Percentiles rank a stretch among this genome's conserved stretches.
Conservation (phyloP, 148 eudicot genomes). For the Nepenthes mirabilis region DNA sequence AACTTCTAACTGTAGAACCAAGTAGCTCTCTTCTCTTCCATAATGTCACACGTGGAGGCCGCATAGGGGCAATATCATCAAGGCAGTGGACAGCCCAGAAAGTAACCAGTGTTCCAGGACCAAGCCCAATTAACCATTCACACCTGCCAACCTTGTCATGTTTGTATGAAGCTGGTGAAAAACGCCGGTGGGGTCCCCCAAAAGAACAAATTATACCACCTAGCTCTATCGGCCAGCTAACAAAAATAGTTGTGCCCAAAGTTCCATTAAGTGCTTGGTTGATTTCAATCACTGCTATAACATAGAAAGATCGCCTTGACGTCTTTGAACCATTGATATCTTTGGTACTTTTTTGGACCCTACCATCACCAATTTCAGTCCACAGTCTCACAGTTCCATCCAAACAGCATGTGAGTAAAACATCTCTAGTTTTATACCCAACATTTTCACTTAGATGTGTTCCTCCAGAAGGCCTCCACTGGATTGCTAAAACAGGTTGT, state of each 20-base stretch:
- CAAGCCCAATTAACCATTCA: conserved; percentile 87
- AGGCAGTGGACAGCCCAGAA: conserved; percentile 92
- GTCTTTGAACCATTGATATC: conserved; percentile 38
- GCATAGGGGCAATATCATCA: conserved; percentile 74
- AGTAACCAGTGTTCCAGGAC: conserved; percentile 48
- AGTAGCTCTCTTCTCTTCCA: conserved; percentile 53
- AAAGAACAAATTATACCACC: conserved; percentile 30
- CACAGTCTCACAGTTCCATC: conserved; percentile 94
- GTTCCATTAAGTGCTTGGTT: conserved; percentile 58
- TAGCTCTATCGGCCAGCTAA: conserved; percentile 72
- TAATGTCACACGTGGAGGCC: conserved; percentile 71
- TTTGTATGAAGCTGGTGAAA: conserved; percentile 24
- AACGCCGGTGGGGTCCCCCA: conserved; percentile 20
- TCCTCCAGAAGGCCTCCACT: conserved; percentile 78
- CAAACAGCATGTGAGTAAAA: conserved; percentile 64
- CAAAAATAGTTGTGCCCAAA: conserved; percentile 54
- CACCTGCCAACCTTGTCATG: conserved; percentile 55
- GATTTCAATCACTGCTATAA: conserved; percentile 62
- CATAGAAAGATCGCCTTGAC: conserved; percentile 44
- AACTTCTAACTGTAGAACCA: conserved; percentile 15
- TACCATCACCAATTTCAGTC: conserved; percentile 77
- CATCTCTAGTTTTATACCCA: conserved; percentile 28
- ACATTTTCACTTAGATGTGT: conserved; percentile 20
- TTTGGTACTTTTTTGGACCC: conserved; percentile 42
- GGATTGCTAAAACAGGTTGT: conserved; percentile 63